phyloP scores from a whole-genome alignment of 2,329 filamentous ascomycete genomes.

The Cladosporium sp. region DNA sequence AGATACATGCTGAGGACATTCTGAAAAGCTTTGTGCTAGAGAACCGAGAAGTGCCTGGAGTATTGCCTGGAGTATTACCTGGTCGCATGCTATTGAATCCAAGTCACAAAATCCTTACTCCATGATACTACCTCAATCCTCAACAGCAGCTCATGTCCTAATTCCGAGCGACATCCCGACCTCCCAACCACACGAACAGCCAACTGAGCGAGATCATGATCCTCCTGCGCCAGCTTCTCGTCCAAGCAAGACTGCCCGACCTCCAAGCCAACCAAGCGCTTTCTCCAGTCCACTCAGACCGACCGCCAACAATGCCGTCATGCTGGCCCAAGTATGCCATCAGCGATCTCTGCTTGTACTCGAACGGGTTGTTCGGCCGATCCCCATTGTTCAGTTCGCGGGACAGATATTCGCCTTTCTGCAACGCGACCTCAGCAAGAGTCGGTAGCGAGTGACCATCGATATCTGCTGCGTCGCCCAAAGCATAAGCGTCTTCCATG shows the following conservation, averaged over 20 bases:
- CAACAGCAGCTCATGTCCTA: too few species aligned
- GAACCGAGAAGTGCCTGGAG: too few species aligned
- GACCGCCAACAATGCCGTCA: constrained; percentile 40
- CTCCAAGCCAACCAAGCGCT: constrained; percentile 44
- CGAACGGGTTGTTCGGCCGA: constrained; percentile 26
- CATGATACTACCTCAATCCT: too few species aligned
- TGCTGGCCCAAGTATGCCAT: constrained; percentile 40
- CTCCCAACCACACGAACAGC: constrained; percentile 20
- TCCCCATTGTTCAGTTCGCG: constrained; percentile 25
- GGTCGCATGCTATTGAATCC: too few species aligned
- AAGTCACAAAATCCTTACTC: too few species aligned
- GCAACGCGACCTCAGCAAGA: constrained; percentile 36
- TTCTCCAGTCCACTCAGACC: constrained; percentile 38
- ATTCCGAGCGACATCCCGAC: constrained; percentile 29
- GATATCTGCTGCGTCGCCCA: constrained; percentile 39
- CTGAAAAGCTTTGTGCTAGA: too few species aligned
- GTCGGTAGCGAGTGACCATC: constrained; percentile 33
- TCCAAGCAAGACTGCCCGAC: constrained; percentile 31
- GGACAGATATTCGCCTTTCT: constrained; percentile 36
- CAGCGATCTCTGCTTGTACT: constrained; percentile 36
- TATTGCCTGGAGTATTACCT: too few species aligned
- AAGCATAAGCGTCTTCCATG: constrained; percentile 30
- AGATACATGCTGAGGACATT: too few species aligned
- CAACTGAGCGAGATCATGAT: constrained; percentile 30
- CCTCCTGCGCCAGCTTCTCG: constrained; percentile 28